Percentiles rank a stretch among this genome's conserved stretches.
Evolutionary conservation across 164 flowering plant species (phyloP).

Genomic region (Litsea cubeba): DNA sequence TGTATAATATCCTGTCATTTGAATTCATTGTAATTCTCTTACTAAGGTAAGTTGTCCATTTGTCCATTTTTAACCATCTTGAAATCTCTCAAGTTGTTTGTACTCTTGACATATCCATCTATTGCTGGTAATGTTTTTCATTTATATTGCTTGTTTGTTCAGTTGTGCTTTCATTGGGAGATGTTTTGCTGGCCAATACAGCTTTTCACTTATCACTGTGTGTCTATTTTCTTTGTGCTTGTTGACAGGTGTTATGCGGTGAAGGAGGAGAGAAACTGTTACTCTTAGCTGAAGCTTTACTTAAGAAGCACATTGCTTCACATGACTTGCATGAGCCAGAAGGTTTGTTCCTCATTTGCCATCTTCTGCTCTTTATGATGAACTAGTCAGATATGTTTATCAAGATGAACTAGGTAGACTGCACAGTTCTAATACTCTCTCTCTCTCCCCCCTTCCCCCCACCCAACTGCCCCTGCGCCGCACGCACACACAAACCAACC

Average conservation of each 20-base stretch:
- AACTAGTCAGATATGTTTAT: neutral
- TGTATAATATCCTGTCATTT: no score
- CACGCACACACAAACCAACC: no score
- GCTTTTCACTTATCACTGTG: neutral
- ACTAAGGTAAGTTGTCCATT: no score
- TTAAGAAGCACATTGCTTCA: conserved; percentile 84
- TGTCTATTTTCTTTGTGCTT: conserved; percentile 5
- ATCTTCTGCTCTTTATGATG: neutral
- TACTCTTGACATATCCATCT: neutral
- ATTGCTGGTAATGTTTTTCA: neutral
- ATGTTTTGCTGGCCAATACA: conserved; percentile 21
- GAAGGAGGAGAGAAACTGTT: conserved; percentile 66
- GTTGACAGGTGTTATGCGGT: conserved; percentile 65
- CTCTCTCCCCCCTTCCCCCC: no score
- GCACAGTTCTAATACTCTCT: no score
- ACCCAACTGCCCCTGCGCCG: no score
- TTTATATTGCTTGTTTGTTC: neutral
- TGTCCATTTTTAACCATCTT: no score
- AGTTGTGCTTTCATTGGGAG: conserved; percentile 27
- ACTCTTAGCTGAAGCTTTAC: conserved; percentile 78
- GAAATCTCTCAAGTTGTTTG: neutral
- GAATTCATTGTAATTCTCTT: no score
- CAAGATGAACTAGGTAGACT: neutral
- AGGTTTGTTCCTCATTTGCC: conserved; percentile 36
- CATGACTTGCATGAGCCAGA: conserved; percentile 93